A percentile compares a stretch with the other conserved stretches of the same genome.
phyloP scores from a whole-genome alignment of 306 rosid genomes.

The Comarum palustre region DNA sequence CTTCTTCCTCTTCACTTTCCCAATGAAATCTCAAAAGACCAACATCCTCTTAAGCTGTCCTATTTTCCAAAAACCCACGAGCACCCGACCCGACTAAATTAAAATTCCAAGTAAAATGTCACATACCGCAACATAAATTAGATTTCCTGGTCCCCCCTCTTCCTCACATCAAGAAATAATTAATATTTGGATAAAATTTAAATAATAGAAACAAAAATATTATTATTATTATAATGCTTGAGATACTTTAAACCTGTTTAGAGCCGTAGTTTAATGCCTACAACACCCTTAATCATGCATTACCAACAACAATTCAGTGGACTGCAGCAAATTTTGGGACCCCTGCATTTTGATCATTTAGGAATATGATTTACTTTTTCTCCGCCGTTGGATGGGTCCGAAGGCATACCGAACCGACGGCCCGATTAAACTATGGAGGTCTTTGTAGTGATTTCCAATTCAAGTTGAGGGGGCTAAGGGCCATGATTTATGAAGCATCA shows the following conservation, averaged over 20 bases:
- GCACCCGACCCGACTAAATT: conserved; percentile 65
- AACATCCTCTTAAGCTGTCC: conserved; percentile 87
- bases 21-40: conserved; percentile 90
- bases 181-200: background rate
- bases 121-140: conserved; percentile 49
- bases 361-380: conserved; percentile 31
- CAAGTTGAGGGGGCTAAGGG: conserved; percentile 7
- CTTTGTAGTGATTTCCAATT: conserved; percentile 18
- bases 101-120: conserved; percentile 39
- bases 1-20: conserved; percentile 36
- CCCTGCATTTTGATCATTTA: conserved; percentile 38
- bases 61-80: conserved; percentile 98
- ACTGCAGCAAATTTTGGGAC: conserved; percentile 55
- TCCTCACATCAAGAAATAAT: conserved; percentile 27
- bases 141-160: conserved; percentile 71
- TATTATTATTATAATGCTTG: conserved; percentile 3
- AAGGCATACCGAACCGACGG: conserved; percentile 35
- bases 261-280: conserved; percentile 39
- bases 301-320: conserved; percentile 46
- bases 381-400: conserved; percentile 58
- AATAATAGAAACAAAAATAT: background rate
- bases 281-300: conserved; percentile 38
- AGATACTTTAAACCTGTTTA: conserved; percentile 22
- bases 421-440: conserved; percentile 18
- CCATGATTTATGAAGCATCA: conserved; percentile 33